phyloP scores from a whole-genome alignment of 2,329 filamentous ascomycete genomes.

The Aquanectria penicillioides region DNA sequence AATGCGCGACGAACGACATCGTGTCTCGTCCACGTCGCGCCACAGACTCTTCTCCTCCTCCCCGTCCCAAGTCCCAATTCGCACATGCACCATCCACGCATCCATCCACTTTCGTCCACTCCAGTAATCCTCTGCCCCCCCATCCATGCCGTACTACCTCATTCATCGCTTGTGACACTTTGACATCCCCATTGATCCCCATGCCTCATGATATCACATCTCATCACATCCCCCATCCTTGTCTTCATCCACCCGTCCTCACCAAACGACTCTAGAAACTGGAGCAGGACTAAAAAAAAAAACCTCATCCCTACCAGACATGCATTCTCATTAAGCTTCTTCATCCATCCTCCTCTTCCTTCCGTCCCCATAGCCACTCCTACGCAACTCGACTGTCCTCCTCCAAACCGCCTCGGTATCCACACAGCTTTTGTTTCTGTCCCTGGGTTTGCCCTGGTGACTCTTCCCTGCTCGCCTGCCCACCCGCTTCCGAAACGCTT shows the following conservation, averaged over 20 bases:
- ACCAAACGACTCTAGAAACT: too few relatives aligned
- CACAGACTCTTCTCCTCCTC: slow-evolving; percentile 11
- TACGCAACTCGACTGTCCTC: neutral
- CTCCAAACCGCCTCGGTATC: neutral
- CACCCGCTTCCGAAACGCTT: slow-evolving; percentile 29
- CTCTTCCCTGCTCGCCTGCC: too few relatives aligned
- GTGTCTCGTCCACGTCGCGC: slow-evolving; percentile 24
- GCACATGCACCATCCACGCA: neutral
- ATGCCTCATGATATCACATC: slow-evolving; percentile 9
- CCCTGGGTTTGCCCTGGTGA: slow-evolving; percentile 8
- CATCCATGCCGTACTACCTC: neutral
- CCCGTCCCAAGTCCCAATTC: neutral
- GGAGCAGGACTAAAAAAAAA: too few relatives aligned
- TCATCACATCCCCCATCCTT: slow-evolving; percentile 26
- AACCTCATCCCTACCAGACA: too few relatives aligned
- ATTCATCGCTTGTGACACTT: slow-evolving; percentile 21
- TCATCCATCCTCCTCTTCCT: slow-evolving; percentile 21
- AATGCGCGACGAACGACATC: slow-evolving; percentile 22
- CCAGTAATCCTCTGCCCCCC: slow-evolving; percentile 7
- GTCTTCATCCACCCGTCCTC: slow-evolving; percentile 9
- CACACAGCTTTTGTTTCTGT: slow-evolving; percentile 20
- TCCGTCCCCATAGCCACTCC: neutral
- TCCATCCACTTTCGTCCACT: neutral
- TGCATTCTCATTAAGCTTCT: slow-evolving; percentile 28
- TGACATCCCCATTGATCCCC: slow-evolving; percentile 4